Evolutionary conservation across 192 early-diverging fungal genomes (phyloP).

Genomic region (Backusella circina): DNA sequence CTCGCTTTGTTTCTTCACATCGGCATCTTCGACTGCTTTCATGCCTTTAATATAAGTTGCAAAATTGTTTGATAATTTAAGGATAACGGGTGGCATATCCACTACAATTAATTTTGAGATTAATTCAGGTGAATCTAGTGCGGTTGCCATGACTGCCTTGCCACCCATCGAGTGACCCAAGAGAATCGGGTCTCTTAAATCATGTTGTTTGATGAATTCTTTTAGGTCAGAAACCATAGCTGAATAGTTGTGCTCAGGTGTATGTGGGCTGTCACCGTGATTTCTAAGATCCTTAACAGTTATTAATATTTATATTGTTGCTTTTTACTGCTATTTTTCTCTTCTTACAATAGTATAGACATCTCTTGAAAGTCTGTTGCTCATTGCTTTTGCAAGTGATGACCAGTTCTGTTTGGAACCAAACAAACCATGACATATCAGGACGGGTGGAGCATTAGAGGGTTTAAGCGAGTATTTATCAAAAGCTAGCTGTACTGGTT

Average conservation of each 20-base stretch:
- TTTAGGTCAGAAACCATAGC: constrained; percentile 79
- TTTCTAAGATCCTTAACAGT: constrained; percentile 80
- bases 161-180: constrained; percentile 94
- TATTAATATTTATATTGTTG: neutral
- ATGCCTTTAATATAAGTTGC: constrained; percentile 51
- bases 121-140: constrained; percentile 44
- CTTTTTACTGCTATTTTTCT: neutral
- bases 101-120: constrained; percentile 63
- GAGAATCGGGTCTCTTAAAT: constrained; percentile 52
- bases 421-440: constrained; percentile 89
- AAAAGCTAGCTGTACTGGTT: neutral
- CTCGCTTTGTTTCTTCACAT: constrained; percentile 50
- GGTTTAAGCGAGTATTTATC: constrained; percentile 1
- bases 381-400: constrained; percentile 73
- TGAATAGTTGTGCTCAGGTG: constrained; percentile 58
- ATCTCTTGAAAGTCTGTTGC: constrained; percentile 54
- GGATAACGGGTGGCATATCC: constrained; percentile 62
- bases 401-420: constrained; percentile 95
- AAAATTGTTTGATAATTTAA: constrained; percentile 53
- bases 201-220: constrained; percentile 61
- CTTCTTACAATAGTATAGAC: constrained; percentile 61
- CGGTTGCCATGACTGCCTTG: constrained; percentile 72
- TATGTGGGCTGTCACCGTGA: constrained; percentile 88
- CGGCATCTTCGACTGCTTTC: constrained; percentile 49
- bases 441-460: constrained; percentile 38